Evolutionary conservation across 495 filamentous ascomycete genomes (phyloP), one percentile per base, ranked within the genome.

Genomic region (Penicillium samsonianum): DNA sequence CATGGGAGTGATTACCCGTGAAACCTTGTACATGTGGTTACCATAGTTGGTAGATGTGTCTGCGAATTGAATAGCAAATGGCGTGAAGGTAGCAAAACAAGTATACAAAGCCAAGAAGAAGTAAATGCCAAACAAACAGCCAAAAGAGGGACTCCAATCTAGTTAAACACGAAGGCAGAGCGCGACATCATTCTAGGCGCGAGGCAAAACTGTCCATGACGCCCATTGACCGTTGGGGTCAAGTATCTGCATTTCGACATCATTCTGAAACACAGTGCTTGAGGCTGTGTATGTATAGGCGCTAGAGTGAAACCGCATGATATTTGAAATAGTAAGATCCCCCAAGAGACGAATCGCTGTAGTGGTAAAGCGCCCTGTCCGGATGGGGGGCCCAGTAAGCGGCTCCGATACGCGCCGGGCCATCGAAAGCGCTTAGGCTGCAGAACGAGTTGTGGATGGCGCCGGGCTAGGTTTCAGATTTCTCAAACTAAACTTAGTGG

Each of bases 371-470:
- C 61, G 67, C 68, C 59, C 46, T 61, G 63, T 59, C 61, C 69
- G 58, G 60, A 58, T 53, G 60, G 38, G 46, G 50, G 47, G 42
- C 26, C 45, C 42, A 22, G 50, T 47, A 30, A 52, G 54, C 56
- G 61, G 57, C 62, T 57, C 55, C 50, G 56, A 55, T 76, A 76
- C 70, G 75, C 75, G 75, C 75, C 68, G 62, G 49, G 59, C 66
- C 60, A 66, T 61, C 57, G 67, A 63, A 61, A 60, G 63, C 56
- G 64, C 62, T 70, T 68, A 42, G 22, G 37, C 51, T 50, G 55
- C 58, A 64, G 41, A 33, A 45, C 8, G 1, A 42, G 40, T 41
- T 19, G 42, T 20, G 14, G 20, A 51, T 48, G 16, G 58, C 44
- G 40, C 41, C 40, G 25, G 38, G 16, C 19, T 37, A n/a, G 28